Evolutionary conservation across 164 flowering plant genomes (phyloP).

Genomic region (Magnolia changhungtana): DNA sequence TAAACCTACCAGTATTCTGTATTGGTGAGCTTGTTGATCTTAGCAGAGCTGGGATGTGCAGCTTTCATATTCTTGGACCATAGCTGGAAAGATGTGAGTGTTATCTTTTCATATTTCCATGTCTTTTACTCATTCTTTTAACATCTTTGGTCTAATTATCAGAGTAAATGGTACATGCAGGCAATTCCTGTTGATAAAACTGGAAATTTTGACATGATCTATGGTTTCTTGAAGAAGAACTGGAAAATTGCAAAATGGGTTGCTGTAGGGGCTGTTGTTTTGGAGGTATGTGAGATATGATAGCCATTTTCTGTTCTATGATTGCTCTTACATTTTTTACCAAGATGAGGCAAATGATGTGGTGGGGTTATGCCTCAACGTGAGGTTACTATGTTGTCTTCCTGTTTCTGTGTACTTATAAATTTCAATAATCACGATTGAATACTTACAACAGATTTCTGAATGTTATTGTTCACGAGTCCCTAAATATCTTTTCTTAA

Average conservation of each 20-base stretch:
- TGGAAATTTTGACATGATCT: slow-evolving; percentile 78
- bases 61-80: slow-evolving; percentile 89
- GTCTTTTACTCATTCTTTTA: neutral
- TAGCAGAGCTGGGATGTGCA: slow-evolving; percentile 77
- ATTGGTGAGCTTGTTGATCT: slow-evolving; percentile 67
- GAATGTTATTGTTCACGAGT: too few relatives aligned
- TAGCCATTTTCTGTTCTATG: neutral
- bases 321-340: neutral
- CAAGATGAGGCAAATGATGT: neutral
- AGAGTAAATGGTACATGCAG: slow-evolving; percentile 30
- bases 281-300: slow-evolving; percentile 52
- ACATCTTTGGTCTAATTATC: slow-evolving; percentile 7
- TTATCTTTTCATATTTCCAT: neutral
- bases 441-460: neutral
- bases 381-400: neutral
- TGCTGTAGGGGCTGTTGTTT: slow-evolving; percentile 76
- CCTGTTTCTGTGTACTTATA: neutral
- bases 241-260: slow-evolving; percentile 89
- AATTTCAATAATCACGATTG: neutral
- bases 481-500: too few relatives aligned
- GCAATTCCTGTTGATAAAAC: slow-evolving; percentile 75
- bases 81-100: slow-evolving; percentile 77
- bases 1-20: slow-evolving; percentile 60
- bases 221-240: slow-evolving; percentile 63
- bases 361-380: neutral